Evolutionary conservation across 1,139 yeast genomes (phyloP), one percentile per base, ranked within the genome.

Genomic region (Yamadazyma jaroonii): DNA sequence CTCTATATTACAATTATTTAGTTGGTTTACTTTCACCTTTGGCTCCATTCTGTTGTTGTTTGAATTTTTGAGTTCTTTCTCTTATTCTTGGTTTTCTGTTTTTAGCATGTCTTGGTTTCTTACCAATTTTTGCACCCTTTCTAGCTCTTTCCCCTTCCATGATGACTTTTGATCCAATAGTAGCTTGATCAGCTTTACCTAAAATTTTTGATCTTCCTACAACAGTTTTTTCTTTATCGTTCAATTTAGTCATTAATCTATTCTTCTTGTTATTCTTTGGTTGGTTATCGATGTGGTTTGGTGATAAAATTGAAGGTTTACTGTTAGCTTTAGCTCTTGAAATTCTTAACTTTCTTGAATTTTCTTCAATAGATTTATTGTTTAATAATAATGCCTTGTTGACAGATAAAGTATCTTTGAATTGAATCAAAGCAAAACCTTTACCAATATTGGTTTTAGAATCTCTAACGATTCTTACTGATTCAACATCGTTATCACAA

Each of bases 401-500:
- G 10, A 94, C 96, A 28, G 84, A 73, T 42, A 83, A 76, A 20
- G 90, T 67, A 60, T 90, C 96, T 45, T 73, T 77, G 65, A 90
- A 94, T 62, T 92, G 97, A 25, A 94, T 89, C 59, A 89, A 86
- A 4, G 96, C 98, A 67, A 94, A 90, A 4, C 99, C 99, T 64
- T 92, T 94, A 49, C 98, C 99, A 45, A 92, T 71, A 53, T 94
- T 92, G 22, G 97, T 92, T 62, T 87, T 87, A 13, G 95, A 66
- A 59, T 94, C 98, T 56, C 99, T 80, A 25, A 94, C 78, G 37
- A 94, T 74, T 57, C 99, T 78, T 20, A 90, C 97, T 45, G 87
- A 83, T 58, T 89, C 96, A 38, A 94, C 83, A 40, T 69, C 77
- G 30, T 77, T 77, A 33, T 88, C 89, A 48, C 83, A 72, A 14